These are phyloP conservation scores for Entomophthora muscae DNA, from an alignment of 371 early-diverging fungal genomes.

Conservation along the genomic window DNA sequence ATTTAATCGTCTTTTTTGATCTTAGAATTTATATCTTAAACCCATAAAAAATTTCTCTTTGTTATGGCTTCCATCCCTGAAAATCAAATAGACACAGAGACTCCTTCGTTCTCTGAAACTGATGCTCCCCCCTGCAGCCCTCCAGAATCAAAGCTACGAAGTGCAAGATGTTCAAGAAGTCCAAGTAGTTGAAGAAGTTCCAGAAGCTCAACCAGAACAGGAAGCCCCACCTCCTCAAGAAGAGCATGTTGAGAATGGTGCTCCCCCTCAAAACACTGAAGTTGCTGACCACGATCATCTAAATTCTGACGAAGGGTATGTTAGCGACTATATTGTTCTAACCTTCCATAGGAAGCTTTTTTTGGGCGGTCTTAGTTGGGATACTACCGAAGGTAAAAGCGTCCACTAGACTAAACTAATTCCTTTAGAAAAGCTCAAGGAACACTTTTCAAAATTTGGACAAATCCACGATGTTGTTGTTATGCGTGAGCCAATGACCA, in stretches of 20 bases:
- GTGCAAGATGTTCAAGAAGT: no score
- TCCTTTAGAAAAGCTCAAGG: constrained; percentile 38
- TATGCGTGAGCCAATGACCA: constrained; percentile 64
- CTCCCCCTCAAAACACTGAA: background rate
- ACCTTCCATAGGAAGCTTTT: constrained; percentile 58
- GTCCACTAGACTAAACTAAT: constrained; percentile 1
- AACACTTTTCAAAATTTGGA: constrained; percentile 59
- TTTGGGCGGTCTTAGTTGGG: constrained; percentile 87
- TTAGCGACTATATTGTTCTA: background rate
- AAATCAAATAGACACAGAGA: background rate
- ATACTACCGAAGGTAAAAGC: constrained; percentile 62
- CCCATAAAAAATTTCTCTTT: background rate
- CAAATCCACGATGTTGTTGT: constrained; percentile 53
- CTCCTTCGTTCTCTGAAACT: background rate
- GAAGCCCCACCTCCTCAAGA: background rate
- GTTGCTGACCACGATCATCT: background rate
- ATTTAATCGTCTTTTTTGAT: background rate
- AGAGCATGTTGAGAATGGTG: background rate
- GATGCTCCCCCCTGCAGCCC: background rate
- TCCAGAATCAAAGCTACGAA: background rate
- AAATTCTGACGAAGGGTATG: constrained; percentile 1
- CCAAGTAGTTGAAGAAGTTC: no score
- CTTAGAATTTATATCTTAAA: background rate
- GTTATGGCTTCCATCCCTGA: background rate
- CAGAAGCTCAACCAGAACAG: no score